Evolutionary conservation across 352 stramenopile genomes (phyloP).

Genomic region (Pythium dissotocum): DNA sequence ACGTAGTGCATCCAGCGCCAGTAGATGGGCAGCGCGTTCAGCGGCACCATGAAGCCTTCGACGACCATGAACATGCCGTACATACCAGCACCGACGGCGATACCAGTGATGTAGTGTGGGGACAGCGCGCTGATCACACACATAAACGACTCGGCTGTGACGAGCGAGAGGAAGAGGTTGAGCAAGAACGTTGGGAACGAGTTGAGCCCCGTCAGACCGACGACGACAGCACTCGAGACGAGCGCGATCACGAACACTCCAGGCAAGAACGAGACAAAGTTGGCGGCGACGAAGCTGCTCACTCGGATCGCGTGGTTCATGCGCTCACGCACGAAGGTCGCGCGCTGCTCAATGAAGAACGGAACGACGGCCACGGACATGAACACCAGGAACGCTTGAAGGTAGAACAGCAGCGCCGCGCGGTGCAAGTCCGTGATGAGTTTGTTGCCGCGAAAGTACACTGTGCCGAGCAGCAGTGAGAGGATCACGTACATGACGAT

Average conservation of each 20-base stretch:
- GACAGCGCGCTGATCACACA: slow-evolving; percentile 41
- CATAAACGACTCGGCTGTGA: slow-evolving; percentile 52
- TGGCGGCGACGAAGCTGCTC: slow-evolving; percentile 50
- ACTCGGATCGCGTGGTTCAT: slow-evolving; percentile 62
- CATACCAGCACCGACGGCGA: slow-evolving; percentile 46
- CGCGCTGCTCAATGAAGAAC: slow-evolving; percentile 83
- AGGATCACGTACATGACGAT: slow-evolving; percentile 70
- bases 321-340: slow-evolving; percentile 72
- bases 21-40: slow-evolving; percentile 36
- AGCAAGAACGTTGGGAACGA: slow-evolving; percentile 33
- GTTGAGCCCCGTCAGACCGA: slow-evolving; percentile 34
- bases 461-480: slow-evolving; percentile 62
- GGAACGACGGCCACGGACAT: slow-evolving; percentile 88
- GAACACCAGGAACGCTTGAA: slow-evolving; percentile 86
- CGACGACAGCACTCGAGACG: slow-evolving; percentile 34
- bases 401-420: slow-evolving; percentile 77
- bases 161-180: slow-evolving; percentile 50
- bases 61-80: slow-evolving; percentile 58
- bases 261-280: slow-evolving; percentile 47
- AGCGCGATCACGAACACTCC: slow-evolving; percentile 45
- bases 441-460: slow-evolving; percentile 56
- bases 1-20: slow-evolving; percentile 55
- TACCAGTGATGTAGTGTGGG: slow-evolving; percentile 60
- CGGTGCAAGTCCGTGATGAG: slow-evolving; percentile 39
- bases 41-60: slow-evolving; percentile 55